A percentile compares a stretch with the other conserved stretches of the same genome.
phyloP scores from a whole-genome alignment of 1,284 basidiomycete species.

The Cronartium quercuum region DNA sequence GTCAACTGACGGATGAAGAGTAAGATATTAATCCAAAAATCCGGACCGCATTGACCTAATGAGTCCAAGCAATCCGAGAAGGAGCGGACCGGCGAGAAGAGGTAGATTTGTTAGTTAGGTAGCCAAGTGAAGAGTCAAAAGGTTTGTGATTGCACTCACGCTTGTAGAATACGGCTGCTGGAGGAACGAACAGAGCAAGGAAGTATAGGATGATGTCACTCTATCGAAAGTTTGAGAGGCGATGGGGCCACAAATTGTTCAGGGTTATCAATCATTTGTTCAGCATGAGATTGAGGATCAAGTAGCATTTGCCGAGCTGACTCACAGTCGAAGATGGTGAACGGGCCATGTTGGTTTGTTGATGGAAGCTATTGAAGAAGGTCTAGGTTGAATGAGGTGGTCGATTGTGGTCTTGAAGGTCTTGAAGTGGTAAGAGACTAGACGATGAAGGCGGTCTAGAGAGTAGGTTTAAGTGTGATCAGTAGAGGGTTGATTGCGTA shows the following conservation, averaged over 20 bases:
- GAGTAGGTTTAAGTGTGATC: too few relatives aligned
- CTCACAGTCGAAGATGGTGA: neutral
- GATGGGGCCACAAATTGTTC: too few relatives aligned
- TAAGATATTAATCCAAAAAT: conserved; percentile 40
- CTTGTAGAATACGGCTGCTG: conserved; percentile 35
- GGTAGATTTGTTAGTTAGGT: neutral
- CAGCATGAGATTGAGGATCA: too few relatives aligned
- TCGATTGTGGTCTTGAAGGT: too few relatives aligned
- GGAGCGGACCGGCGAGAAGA: too few relatives aligned
- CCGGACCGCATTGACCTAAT: conserved; percentile 26
- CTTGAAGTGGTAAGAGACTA: too few relatives aligned
- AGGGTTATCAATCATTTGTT: too few relatives aligned
- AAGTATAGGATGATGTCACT: conserved; percentile 40
- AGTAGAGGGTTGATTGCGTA: too few relatives aligned
- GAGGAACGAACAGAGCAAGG: conserved; percentile 39
- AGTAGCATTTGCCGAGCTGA: neutral
- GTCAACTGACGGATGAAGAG: conserved; percentile 25
- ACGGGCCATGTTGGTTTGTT: neutral
- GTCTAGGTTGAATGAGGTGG: too few relatives aligned
- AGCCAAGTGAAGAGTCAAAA: neutral
- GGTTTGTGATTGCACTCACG: neutral
- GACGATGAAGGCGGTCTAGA: too few relatives aligned
- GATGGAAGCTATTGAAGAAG: too few relatives aligned
- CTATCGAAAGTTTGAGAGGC: neutral
- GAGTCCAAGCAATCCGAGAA: neutral